phyloP scores from a whole-genome alignment of 805 yeast species.

The Starmerella bacillaris region DNA sequence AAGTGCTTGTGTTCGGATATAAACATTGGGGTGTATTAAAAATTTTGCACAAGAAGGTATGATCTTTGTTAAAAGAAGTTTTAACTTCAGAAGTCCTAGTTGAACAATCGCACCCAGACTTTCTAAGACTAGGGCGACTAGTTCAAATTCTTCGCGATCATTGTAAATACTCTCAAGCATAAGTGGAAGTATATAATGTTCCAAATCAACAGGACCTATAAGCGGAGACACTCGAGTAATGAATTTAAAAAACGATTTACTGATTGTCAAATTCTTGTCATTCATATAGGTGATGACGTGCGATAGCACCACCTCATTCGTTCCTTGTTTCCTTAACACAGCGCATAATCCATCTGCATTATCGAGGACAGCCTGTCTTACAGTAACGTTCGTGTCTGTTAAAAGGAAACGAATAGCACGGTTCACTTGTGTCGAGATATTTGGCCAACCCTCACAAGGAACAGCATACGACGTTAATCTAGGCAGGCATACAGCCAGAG shows the following conservation, averaged over 20 bases:
- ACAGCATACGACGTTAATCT: conserved; percentile 42
- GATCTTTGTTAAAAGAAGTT: conserved; percentile 36
- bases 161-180: conserved; percentile 69
- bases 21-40: conserved; percentile 67
- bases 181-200: conserved; percentile 74
- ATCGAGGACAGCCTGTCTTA: conserved; percentile 48
- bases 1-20: conserved; percentile 58
- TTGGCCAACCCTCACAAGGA: conserved; percentile 17
- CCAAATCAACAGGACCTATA: conserved; percentile 65
- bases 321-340: conserved; percentile 69
- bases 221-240: conserved; percentile 59
- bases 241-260: conserved; percentile 53
- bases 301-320: conserved; percentile 74
- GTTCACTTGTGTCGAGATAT: conserved; percentile 36
- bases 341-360: conserved; percentile 63
- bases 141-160: conserved; percentile 52
- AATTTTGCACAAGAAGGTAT: conserved; percentile 36
- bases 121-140: conserved; percentile 51
- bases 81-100: conserved; percentile 37
- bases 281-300: conserved; percentile 84
- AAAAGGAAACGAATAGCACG: conserved; percentile 44
- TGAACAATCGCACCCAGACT: conserved; percentile 38
- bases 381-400: conserved; percentile 49
- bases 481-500: conserved; percentile 60
- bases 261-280: conserved; percentile 49